These are phyloP conservation scores for Kurtzmaniella natalensis DNA, from an alignment of 1,139 yeast genomes.

Conservation along the genomic window DNA sequence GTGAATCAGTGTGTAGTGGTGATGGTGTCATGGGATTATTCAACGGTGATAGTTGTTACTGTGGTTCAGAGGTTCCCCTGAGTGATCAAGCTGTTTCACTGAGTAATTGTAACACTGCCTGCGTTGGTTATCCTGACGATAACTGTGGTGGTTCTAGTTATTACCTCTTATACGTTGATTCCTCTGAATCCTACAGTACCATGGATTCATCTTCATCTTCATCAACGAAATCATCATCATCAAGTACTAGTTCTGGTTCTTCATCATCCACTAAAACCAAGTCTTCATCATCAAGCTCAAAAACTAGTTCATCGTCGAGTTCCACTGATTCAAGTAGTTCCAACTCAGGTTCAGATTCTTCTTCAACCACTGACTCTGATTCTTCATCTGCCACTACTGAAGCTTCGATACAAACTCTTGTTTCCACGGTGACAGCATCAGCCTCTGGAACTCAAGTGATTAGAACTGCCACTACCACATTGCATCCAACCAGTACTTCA, in stretches of 20 bases:
- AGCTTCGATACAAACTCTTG: constrained; percentile 12
- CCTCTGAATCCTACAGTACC: constrained; percentile 6
- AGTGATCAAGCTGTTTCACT: constrained; percentile 23
- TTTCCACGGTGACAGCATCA: constrained; percentile 20
- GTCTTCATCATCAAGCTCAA: constrained; percentile 11
- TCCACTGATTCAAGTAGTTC: constrained; percentile 7
- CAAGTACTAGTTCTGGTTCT: constrained; percentile 8
- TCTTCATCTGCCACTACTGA: constrained; percentile 11
- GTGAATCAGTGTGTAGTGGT: constrained; percentile 43
- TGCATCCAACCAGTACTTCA: constrained; percentile 8
- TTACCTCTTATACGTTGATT: constrained; percentile 44
- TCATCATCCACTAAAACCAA: constrained; percentile 8
- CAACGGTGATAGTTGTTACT: constrained; percentile 54
- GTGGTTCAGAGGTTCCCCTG: constrained; percentile 48
- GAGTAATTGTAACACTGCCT: constrained; percentile 43
- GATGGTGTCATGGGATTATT: constrained; percentile 49
- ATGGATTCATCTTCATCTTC: constrained; percentile 13
- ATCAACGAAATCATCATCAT: constrained; percentile 12
- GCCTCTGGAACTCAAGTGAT: constrained; percentile 22
- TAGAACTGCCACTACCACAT: constrained; percentile 19
- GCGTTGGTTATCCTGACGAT: constrained; percentile 55
- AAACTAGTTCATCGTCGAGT: constrained; percentile 10
- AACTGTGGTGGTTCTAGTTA: constrained; percentile 61
- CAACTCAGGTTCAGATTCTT: constrained; percentile 7
- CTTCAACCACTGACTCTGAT: constrained; percentile 7